phyloP scores from a whole-genome alignment of 768 basidiomycete species.

The Chiua virens region DNA sequence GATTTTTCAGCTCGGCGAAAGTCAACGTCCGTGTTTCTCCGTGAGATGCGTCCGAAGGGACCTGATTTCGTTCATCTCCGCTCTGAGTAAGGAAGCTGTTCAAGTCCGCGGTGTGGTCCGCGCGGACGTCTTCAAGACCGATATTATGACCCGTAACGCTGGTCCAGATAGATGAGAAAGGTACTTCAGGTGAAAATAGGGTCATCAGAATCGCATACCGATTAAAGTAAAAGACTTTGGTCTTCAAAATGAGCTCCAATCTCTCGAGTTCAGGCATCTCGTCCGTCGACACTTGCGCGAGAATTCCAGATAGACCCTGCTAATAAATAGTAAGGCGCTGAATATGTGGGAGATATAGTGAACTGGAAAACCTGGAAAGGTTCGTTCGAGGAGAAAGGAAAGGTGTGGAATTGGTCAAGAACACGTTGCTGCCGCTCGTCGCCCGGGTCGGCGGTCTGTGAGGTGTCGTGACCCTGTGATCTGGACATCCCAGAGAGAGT shows the following conservation, averaged over 20 bases:
- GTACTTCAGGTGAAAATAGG: slow-evolving; percentile 25
- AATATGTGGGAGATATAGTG: background rate
- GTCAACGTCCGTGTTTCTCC: slow-evolving; percentile 49
- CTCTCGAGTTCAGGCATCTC: slow-evolving; percentile 37
- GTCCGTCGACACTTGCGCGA: slow-evolving; percentile 41
- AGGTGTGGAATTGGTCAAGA: slow-evolving; percentile 37
- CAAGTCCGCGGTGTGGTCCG: slow-evolving; percentile 11
- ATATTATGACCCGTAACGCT: slow-evolving; percentile 34
- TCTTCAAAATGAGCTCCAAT: slow-evolving; percentile 50
- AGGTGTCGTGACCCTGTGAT: slow-evolving; percentile 12
- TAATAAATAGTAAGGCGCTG: slow-evolving; percentile 27
- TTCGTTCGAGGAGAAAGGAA: slow-evolving; percentile 58
- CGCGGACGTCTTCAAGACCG: slow-evolving; percentile 28
- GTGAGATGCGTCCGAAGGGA: slow-evolving; percentile 5
- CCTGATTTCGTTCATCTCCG: slow-evolving; percentile 20
- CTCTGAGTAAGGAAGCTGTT: slow-evolving; percentile 9
- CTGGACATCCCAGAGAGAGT: slow-evolving; percentile 15
- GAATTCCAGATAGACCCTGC: slow-evolving; percentile 65
- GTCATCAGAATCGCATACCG: slow-evolving; percentile 34
- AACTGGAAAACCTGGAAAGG: slow-evolving; percentile 54
- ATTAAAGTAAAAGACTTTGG: slow-evolving; percentile 75
- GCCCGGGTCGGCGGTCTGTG: slow-evolving; percentile 11
- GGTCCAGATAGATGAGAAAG: slow-evolving; percentile 23
- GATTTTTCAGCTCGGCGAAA: slow-evolving; percentile 64
- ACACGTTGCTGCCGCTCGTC: slow-evolving; percentile 20